A percentile compares a stretch with the other conserved stretches of the same genome.
Evolutionary conservation across 2,329 filamentous ascomycete species (phyloP).

Genomic region (Cercospora berteroae): DNA sequence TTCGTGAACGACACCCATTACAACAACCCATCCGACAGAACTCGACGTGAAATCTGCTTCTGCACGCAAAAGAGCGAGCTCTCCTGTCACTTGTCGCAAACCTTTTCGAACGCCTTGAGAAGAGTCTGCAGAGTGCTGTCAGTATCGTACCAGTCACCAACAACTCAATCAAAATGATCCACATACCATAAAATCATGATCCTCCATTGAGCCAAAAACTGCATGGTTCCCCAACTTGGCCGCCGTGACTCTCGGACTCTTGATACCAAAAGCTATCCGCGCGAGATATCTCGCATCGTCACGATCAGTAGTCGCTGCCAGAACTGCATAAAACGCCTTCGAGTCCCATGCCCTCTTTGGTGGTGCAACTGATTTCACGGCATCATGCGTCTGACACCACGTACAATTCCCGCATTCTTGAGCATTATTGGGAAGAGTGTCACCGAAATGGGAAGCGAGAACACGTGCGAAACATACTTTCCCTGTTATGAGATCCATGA

Average conservation of each 20-base stretch:
- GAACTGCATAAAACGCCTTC: constrained; percentile 44
- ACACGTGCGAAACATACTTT: constrained; percentile 52
- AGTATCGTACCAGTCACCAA: neutral
- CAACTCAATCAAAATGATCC: neutral
- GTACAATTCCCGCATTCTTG: constrained; percentile 54
- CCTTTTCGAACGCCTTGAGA: constrained; percentile 24
- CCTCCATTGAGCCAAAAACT: constrained; percentile 55
- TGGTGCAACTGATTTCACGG: constrained; percentile 41
- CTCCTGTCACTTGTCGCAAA: constrained; percentile 20
- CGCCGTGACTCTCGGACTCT: constrained; percentile 54
- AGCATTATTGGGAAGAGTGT: constrained; percentile 47
- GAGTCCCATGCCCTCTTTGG: constrained; percentile 43
- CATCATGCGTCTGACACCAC: constrained; percentile 41
- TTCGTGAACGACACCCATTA: neutral
- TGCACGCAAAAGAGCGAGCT: no score
- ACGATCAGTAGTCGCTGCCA: constrained; percentile 47
- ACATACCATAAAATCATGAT: constrained; percentile 54
- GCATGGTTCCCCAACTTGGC: constrained; percentile 49
- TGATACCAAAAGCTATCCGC: constrained; percentile 61
- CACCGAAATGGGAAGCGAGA: constrained; percentile 59
- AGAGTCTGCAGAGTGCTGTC: constrained; percentile 15
- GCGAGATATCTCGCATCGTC: constrained; percentile 61
- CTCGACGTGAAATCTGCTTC: neutral
- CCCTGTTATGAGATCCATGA: constrained; percentile 56
- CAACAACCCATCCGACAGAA: neutral